Base-by-base conservation (phyloP, 2,329 filamentous ascomycete species). In the Aspergillus novofumigatus region DNA sequence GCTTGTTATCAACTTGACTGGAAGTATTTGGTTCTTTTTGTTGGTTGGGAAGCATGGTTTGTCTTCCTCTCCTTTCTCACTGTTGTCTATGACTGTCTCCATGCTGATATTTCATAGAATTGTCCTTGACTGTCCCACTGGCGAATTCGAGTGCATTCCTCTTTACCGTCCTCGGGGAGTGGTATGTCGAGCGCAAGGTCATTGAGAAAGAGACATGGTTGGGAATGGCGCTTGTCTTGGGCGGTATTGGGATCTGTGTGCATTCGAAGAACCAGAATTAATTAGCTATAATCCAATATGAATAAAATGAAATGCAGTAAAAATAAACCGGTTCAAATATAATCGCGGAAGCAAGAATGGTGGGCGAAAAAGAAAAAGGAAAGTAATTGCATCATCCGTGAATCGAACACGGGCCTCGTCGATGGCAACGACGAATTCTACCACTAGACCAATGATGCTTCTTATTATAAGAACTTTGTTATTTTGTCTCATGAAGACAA, bases 21-120 rank as follows among this genome's bases (percentile, higher is more conserved):
- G 93, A 29, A 96, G 91, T 69, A 83, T 97, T 55, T 97, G 93
- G 93, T 97, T 97, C 76, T 97, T 97, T 67, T 76, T 97, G 64
- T 79, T 97, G 62, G 93, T 97, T 75, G 93, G 93, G 6, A 86
- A 94, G 73, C 92, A 92, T 67, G 92, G 92, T 95, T 75, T 66
- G 88, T 82, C 58, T 25, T 28, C 23, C 3, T 23, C 23, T 23
- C n/a, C n/a, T n/a, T n/a, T n/a, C n/a, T n/a, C n/a, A n/a, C n/a
- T n/a, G n/a, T n/a, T n/a, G n/a, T n/a, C n/a, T n/a, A n/a, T n/a
- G n/a, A n/a, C n/a, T n/a, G n/a, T n/a, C n/a, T n/a, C n/a, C n/a
- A 17, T 11, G 21, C 3, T 4, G 11, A 41, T 56, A 17, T 59
- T 58, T 23, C 0, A 6, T 53, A 94, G 93, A 97, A 74, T 72